Base-by-base conservation (phyloP, 495 filamentous ascomycete genomes). In the Ramalina peruviana region DNA sequence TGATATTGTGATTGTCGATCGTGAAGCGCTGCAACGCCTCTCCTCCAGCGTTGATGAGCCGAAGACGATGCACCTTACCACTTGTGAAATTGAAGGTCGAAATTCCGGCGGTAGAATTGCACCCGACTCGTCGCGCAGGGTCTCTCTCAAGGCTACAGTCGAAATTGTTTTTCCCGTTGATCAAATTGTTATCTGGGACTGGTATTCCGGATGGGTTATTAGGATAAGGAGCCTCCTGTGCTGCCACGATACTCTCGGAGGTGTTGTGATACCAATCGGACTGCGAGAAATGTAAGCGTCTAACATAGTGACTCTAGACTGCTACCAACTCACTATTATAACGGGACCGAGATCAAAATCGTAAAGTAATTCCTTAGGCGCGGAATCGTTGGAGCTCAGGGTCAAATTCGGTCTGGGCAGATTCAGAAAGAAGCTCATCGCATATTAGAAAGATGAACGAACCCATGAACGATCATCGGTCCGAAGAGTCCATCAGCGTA, bases 21-120 rank as follows among this genome's bases (percentile, higher is more conserved):
- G 50, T 57, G 51, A 69, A 65, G 40, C 61, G 56, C 43, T 62
- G 54, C 17, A 71, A 61, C 19, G 61, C 68, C 46, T 80, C 74
- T 11, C 72, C 61, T 4, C 67, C 71, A 13, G 63, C 62, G 56
- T 81, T 81, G 54, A 83, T 67, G 3, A 85, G 57, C 5, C 79
- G 61, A 5, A 85, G 55, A 10, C 69, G 69, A 50, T 81, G 73
- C 25, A 63, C 70, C 54, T 69, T 60, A 25, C 74, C 72, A 13
- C 54, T 40, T 0, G 49, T 56, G 21, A 76, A 66, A 3, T 46
- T 52, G 39, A 62, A 59, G 16, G 61, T 62, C 11, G 60, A 37
- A 3, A 63, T 47, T 26, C 56, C 56, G 11, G 56, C 56, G 10
- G 52, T 49, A 2, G 69, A 64, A 19, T 54, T 48, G 10, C 74